Percentiles rank a stretch among this genome's conserved stretches.
Evolutionary conservation across 352 stramenopile species (phyloP).

Genomic region (Phytophthora foliorum): DNA sequence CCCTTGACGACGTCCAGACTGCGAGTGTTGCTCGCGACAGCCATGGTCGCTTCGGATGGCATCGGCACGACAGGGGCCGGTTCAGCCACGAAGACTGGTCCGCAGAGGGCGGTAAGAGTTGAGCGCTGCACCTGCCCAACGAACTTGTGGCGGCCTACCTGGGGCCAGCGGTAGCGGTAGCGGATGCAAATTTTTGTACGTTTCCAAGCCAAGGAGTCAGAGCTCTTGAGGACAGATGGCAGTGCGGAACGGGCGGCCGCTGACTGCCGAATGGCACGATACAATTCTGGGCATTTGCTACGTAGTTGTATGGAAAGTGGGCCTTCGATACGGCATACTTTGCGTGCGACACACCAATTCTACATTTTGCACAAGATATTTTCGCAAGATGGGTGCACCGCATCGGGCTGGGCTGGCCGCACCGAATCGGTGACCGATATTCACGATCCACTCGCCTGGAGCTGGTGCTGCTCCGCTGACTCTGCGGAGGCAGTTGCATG

Average conservation of each 20-base stretch:
- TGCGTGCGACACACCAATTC: neutral
- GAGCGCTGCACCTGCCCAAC: neutral
- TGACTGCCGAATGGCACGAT: neutral
- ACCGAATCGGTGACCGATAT: neutral
- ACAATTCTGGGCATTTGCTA: neutral
- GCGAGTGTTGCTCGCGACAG: too few species aligned
- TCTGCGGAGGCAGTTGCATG: too few species aligned
- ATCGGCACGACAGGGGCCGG: constrained; percentile 22
- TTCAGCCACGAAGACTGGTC: constrained; percentile 27
- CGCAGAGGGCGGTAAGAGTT: constrained; percentile 15
- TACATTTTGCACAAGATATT: neutral
- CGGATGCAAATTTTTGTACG: constrained; percentile 29
- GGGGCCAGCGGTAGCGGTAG: constrained; percentile 8
- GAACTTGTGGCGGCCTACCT: constrained; percentile 20
- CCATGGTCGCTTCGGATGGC: constrained; percentile 9
- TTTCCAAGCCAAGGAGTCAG: constrained; percentile 19
- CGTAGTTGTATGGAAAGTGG: neutral
- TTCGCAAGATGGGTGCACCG: constrained; percentile 5
- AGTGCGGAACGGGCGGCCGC: neutral
- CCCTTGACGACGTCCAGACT: constrained; percentile 21
- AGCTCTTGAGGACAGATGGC: constrained; percentile 18
- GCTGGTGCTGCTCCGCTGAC: too few species aligned
- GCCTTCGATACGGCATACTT: constrained; percentile 5
- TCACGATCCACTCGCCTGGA: too few species aligned
- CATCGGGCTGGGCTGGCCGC: neutral